Evolutionary conservation across 2,329 filamentous ascomycete species (phyloP).

Genomic region (Xylaria sp.): DNA sequence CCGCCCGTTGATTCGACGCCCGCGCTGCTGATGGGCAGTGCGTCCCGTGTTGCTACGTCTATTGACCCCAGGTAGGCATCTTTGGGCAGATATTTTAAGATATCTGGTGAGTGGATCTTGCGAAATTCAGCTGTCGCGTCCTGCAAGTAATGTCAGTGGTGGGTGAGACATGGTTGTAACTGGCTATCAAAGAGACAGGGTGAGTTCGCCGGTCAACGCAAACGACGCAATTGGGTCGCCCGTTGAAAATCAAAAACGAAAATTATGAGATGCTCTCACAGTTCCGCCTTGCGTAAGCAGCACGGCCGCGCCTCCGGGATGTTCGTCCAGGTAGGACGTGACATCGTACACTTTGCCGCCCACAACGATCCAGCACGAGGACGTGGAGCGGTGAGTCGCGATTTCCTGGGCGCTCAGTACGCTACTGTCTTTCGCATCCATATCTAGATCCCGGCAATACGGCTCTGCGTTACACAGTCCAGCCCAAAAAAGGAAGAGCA

Average conservation of each 20-base stretch:
- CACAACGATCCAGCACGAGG: conserved; percentile 55
- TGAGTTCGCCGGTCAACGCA: neutral
- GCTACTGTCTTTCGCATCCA: conserved; percentile 22
- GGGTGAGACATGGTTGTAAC: neutral
- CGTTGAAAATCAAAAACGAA: neutral
- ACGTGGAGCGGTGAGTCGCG: conserved; percentile 49
- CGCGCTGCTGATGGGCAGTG: conserved; percentile 38
- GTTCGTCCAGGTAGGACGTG: conserved; percentile 51
- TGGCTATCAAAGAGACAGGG: neutral
- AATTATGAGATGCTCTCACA: conserved; percentile 39
- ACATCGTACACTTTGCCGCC: conserved; percentile 52
- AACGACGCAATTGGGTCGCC: neutral
- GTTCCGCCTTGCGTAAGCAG: conserved; percentile 48
- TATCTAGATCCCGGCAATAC: neutral
- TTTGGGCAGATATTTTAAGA: conserved; percentile 48
- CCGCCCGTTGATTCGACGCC: conserved; percentile 4
- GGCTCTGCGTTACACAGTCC: neutral
- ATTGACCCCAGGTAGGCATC: conserved; percentile 47
- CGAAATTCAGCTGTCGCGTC: conserved; percentile 50
- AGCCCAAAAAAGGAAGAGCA: neutral
- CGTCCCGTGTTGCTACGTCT: conserved; percentile 41
- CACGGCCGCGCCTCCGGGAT: conserved; percentile 49
- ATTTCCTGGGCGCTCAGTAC: conserved; percentile 50
- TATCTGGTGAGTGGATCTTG: conserved; percentile 47
- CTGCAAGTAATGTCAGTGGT: conserved; percentile 38